phyloP scores from a whole-genome alignment of 768 basidiomycete species.

The Agaricus bisporus region DNA sequence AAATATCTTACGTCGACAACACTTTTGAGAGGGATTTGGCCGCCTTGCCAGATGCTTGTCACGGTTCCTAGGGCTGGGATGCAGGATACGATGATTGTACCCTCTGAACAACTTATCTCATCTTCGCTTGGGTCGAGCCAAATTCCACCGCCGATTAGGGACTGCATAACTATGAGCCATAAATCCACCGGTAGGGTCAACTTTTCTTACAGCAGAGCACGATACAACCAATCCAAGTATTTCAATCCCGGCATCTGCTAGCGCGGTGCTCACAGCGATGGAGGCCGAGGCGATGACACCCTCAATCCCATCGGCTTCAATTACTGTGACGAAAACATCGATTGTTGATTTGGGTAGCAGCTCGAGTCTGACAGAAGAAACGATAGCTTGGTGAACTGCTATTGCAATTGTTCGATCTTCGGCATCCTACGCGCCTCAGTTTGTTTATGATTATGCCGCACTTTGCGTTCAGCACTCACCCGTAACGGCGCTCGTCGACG shows the following conservation, averaged over 20 bases:
- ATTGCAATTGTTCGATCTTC: constrained; percentile 85
- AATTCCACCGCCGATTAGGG: constrained; percentile 47
- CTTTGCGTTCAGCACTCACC: constrained; percentile 39
- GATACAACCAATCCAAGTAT: constrained; percentile 85
- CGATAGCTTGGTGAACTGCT: constrained; percentile 79
- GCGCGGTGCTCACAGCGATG: constrained; percentile 83
- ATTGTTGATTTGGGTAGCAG: constrained; percentile 91
- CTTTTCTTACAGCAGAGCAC: constrained; percentile 61
- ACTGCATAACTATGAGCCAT: constrained; percentile 31
- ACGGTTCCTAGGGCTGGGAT: constrained; percentile 84
- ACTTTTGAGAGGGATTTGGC: constrained; percentile 50
- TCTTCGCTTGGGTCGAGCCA: constrained; percentile 79
- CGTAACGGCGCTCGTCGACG: constrained; percentile 78
- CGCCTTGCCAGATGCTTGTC: constrained; percentile 85
- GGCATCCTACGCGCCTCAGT: constrained; percentile 61
- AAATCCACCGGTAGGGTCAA: background rate
- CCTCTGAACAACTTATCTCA: constrained; percentile 53
- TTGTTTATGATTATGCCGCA: constrained; percentile 9
- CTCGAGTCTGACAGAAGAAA: constrained; percentile 81
- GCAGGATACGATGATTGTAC: constrained; percentile 72
- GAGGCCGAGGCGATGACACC: constrained; percentile 82
- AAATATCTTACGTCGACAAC: constrained; percentile 45
- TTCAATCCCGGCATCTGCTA: constrained; percentile 91
- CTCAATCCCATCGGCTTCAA: constrained; percentile 91
- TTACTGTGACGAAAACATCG: constrained; percentile 84